Percentiles rank a stretch among this genome's conserved stretches.
phyloP scores from a whole-genome alignment of 2,329 filamentous ascomycete genomes.

The Pseudocercospora crystallina region DNA sequence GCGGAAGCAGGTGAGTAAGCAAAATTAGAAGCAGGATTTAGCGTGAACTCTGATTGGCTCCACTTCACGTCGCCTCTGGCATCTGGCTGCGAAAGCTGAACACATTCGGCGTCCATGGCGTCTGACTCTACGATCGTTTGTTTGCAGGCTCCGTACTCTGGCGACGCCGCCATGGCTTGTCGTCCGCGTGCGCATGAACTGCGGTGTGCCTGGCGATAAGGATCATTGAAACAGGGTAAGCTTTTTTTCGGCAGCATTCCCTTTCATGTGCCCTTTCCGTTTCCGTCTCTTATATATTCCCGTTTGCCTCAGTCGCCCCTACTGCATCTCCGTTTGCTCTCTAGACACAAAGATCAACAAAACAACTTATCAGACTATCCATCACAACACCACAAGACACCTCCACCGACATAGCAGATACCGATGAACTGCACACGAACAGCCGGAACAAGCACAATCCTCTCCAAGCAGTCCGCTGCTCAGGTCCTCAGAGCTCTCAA shows the following conservation, averaged over 20 bases:
- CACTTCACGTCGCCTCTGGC: no score
- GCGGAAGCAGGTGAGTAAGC: neutral
- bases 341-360: neutral
- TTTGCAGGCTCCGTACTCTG: neutral
- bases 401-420: neutral
- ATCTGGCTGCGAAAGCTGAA: no score
- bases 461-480: conserved; percentile 28
- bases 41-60: no score
- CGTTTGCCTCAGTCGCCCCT: conserved; percentile 8
- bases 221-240: neutral
- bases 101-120: no score
- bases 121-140: neutral
- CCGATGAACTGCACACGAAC: conserved; percentile 15
- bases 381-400: conserved; percentile 5
- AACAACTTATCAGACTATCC: neutral
- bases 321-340: neutral
- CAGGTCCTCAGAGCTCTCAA: conserved; percentile 40
- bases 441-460: conserved; percentile 10
- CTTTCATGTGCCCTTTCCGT: conserved; percentile 1
- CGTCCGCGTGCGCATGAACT: conserved; percentile 6
- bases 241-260: neutral
- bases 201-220: conserved; percentile 3
- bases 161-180: neutral
- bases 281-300: conserved; percentile 7
- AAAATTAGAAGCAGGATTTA: neutral